phyloP scores from a whole-genome alignment of 2,329 filamentous ascomycete genomes.

The Elsinoe australis region DNA sequence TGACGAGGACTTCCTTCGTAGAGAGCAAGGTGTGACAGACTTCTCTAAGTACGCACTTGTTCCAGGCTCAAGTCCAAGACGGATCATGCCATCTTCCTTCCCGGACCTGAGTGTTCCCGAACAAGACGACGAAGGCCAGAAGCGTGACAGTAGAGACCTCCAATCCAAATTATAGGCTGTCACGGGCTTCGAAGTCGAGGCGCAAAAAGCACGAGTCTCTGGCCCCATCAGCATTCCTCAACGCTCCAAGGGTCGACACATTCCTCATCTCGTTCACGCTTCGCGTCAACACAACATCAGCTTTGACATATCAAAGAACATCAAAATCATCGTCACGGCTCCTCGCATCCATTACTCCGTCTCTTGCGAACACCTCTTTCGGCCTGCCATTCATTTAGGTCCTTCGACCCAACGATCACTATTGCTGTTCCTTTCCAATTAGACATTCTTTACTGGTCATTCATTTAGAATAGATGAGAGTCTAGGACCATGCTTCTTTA shows the following conservation, averaged over 20 bases:
- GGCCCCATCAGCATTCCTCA: slow-evolving; percentile 6
- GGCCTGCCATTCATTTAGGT: slow-evolving; percentile 1
- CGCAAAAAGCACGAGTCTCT: too few relatives aligned
- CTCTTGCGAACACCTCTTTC: background rate
- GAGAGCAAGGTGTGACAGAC: slow-evolving; percentile 56
- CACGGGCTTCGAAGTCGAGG: too few relatives aligned
- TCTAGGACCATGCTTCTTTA: background rate
- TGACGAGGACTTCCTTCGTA: slow-evolving; percentile 73
- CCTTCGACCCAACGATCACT: background rate
- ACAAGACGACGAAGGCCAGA: slow-evolving; percentile 69
- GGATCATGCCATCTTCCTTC: slow-evolving; percentile 68
- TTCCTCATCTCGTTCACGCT: slow-evolving; percentile 8
- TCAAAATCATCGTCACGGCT: slow-evolving; percentile 1
- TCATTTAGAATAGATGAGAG: too few relatives aligned
- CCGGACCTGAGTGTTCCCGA: slow-evolving; percentile 66
- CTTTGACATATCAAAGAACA: background rate
- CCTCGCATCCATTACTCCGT: background rate
- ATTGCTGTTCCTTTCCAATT: background rate
- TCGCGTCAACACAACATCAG: slow-evolving; percentile 7
- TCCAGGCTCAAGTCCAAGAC: slow-evolving; percentile 53
- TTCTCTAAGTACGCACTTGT: slow-evolving; percentile 68
- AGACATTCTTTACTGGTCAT: too few relatives aligned
- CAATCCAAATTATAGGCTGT: slow-evolving; percentile 24
- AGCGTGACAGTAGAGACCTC: slow-evolving; percentile 55
- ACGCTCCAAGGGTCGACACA: slow-evolving; percentile 2